Conservation (phyloP, 345 rosid genomes). For the Microthlaspi erraticum region DNA sequence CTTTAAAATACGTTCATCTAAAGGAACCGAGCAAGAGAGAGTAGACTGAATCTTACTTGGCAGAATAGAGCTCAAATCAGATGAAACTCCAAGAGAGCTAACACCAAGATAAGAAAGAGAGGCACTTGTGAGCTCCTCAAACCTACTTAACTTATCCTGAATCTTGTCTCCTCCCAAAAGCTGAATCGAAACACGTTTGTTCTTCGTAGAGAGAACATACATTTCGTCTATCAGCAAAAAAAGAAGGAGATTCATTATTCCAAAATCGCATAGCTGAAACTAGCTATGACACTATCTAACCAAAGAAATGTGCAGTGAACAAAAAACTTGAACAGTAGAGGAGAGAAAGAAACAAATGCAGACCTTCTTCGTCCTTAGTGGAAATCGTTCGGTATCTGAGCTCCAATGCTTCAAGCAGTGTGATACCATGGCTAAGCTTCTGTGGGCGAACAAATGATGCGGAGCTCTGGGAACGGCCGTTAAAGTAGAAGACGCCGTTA, state of each 20-base stretch:
- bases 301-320: not conserved
- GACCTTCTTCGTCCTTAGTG: conserved; percentile 83
- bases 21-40: not conserved
- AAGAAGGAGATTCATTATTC: not conserved
- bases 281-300: conserved; percentile 2
- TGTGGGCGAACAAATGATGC: conserved; percentile 76
- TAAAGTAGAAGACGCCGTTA: conserved; percentile 75
- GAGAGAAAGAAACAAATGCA: conserved; percentile 25
- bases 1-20: not conserved
- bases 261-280: not conserved
- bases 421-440: conserved; percentile 68
- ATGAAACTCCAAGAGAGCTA: conserved; percentile 63
- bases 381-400: conserved; percentile 65
- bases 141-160: conserved; percentile 72
- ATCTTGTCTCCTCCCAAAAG: conserved; percentile 83
- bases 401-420: conserved; percentile 71
- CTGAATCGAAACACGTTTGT: conserved; percentile 73
- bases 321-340: not conserved
- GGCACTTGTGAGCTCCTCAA: conserved; percentile 75
- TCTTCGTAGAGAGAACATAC: conserved; percentile 87
- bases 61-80: conserved; percentile 50
- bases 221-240: conserved; percentile 69
- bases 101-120: conserved; percentile 80
- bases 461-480: conserved; percentile 58
- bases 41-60: conserved; percentile 57